Evolutionary conservation across 2,329 filamentous ascomycete genomes (phyloP), one percentile per base, ranked within the genome.

Genomic region (Fusarium pseudoanthophilum): DNA sequence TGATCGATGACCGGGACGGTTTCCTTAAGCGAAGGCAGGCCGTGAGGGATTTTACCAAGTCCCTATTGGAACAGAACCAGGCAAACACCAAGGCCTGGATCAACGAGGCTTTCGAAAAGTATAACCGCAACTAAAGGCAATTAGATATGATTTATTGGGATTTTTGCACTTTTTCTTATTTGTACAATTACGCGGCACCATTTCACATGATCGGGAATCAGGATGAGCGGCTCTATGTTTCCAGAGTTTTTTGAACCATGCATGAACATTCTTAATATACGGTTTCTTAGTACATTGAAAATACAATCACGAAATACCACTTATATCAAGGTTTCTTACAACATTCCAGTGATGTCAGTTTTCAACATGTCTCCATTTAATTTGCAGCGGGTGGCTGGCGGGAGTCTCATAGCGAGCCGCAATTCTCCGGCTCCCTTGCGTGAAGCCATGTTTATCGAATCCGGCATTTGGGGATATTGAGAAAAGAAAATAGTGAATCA

Each of bases 81-180:
- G 57, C 37, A 20, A 71, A 78, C 58, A 65, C 72, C 15, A 64
- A 71, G 46, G 63, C 65, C 15, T 78, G 77, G 77, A 75, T 76
- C 11, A 34, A 58, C 36, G 59, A 71, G 52, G 74, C 66, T 6
- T 51, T 72, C 8, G 55, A 65, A 30, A 75, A 53, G 57, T 69
- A 69, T 18, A 53, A 57, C 60, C 40, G 30, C 34, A 45, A 60
- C 26, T 59, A 67, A 57, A 57, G 32, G 34, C 39, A 37, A 58
- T 45, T 71, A 74, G 60, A 66, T 40, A 64, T 74, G 60, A 65
- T 51, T 65, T 63, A 64, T 30, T 68, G 64, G 64, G 51, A 37
- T 51, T 49, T 63, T 70, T 64, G 46, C 40, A 58, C 55, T 48
- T 69, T 69, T 64, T 56, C 16, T 58, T 55, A 43, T 49, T 26